Conservation (phyloP, 768 basidiomycete species). For the Pisolithus sp. region DNA sequence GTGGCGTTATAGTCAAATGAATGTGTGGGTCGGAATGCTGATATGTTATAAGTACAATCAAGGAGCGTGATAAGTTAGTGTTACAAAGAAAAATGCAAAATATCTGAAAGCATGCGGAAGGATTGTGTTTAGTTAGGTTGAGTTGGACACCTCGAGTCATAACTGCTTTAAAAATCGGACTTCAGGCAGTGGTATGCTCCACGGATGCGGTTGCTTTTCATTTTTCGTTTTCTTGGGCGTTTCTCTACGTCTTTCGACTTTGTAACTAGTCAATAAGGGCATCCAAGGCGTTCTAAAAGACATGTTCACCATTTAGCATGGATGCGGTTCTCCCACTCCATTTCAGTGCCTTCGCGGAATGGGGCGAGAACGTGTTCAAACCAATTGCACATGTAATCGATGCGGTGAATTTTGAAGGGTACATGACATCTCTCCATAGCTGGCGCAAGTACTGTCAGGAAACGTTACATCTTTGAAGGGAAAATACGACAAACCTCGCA, state of each 20-base stretch:
- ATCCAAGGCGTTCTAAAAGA: neutral
- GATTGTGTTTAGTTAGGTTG: neutral
- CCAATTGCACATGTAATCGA: constrained; percentile 35
- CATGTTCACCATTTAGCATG: constrained; percentile 22
- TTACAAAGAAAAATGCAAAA: neutral
- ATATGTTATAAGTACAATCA: neutral
- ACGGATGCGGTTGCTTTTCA: too few relatives aligned
- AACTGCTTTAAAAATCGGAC: neutral
- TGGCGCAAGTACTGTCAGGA: constrained; percentile 10
- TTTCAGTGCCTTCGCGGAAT: constrained; percentile 23
- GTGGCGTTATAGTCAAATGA: too few relatives aligned
- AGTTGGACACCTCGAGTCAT: neutral
- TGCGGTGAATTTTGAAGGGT: constrained; percentile 33
- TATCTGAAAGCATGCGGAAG: neutral
- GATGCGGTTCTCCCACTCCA: constrained; percentile 22
- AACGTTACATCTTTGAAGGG: neutral
- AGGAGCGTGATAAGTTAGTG: too few relatives aligned
- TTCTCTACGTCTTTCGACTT: neutral
- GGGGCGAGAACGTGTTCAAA: constrained; percentile 26
- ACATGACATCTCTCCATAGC: constrained; percentile 44
- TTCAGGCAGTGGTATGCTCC: too few relatives aligned
- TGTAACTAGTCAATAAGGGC: neutral
- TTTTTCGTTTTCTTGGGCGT: neutral
- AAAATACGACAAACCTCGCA: constrained; percentile 27
- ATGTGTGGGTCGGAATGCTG: neutral